Evolutionary conservation across 1,284 basidiomycete species (phyloP).

Genomic region (Puccinia brachypodii): DNA sequence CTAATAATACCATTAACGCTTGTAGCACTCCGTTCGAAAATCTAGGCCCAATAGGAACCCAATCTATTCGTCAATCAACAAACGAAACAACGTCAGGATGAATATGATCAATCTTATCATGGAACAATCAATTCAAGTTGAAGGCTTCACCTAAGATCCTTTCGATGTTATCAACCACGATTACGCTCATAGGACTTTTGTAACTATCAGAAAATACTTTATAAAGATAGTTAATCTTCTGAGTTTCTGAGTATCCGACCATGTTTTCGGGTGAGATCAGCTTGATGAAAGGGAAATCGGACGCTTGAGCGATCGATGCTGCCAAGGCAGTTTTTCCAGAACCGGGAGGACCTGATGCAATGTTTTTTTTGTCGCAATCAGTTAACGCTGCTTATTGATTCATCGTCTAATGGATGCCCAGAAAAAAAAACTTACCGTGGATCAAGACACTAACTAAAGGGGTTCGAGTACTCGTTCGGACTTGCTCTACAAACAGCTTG

Average conservation of each 20-base stretch:
- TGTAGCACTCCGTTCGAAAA: conserved; percentile 96
- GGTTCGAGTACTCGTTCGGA: conserved; percentile 82
- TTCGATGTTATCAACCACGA: conserved; percentile 95
- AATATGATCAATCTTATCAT: neutral
- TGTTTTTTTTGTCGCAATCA: neutral
- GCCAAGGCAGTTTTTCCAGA: conserved; percentile 95
- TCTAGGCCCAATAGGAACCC: conserved; percentile 94
- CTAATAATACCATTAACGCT: conserved; percentile 82
- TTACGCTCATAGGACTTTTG: conserved; percentile 92
- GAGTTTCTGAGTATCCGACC: conserved; percentile 88
- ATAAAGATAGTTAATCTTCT: conserved; percentile 88
- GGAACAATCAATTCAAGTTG: neutral
- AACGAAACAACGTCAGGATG: neutral
- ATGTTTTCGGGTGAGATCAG: conserved; percentile 93
- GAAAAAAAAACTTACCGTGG: conserved; percentile 63
- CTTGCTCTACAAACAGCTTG: conserved; percentile 91
- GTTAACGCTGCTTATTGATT: neutral
- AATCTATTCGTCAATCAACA: conserved; percentile 64
- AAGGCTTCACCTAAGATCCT: conserved; percentile 71
- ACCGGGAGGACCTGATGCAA: conserved; percentile 68
- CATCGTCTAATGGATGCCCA: neutral
- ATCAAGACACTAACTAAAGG: conserved; percentile 88
- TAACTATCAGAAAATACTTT: conserved; percentile 96
- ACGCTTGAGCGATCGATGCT: conserved; percentile 88
- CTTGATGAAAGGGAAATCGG: conserved; percentile 97